Evolutionary conservation across 2,329 filamentous ascomycete genomes (phyloP).

Genomic region (Alternaria panax): DNA sequence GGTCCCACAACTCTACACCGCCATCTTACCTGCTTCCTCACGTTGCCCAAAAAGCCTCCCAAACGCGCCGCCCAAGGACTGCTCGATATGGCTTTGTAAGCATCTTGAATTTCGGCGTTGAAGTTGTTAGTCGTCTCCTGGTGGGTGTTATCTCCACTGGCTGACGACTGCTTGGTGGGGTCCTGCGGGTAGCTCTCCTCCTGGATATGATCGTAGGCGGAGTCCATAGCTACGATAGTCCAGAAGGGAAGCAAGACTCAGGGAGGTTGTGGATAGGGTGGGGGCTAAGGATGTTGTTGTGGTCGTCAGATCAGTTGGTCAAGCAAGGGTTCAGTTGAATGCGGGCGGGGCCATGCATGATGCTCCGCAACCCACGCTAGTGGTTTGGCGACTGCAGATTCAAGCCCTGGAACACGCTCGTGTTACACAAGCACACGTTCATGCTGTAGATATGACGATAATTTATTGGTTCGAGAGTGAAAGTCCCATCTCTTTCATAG

Average conservation of each 20-base stretch:
- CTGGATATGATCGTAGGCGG: slow-evolving; percentile 95
- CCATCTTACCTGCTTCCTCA: slow-evolving; percentile 82
- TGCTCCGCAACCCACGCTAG: slow-evolving; percentile 26
- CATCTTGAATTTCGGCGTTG: slow-evolving; percentile 90
- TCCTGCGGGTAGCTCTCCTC: slow-evolving; percentile 72
- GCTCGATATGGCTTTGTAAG: slow-evolving; percentile 89
- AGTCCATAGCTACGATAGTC: slow-evolving; percentile 71
- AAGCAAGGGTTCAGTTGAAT: slow-evolving; percentile 18
- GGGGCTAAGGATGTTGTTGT: slow-evolving; percentile 17
- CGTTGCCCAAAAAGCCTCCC: slow-evolving; percentile 86
- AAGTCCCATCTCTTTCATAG: neutral
- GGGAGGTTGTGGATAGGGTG: slow-evolving; percentile 4
- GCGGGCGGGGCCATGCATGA: slow-evolving; percentile 16
- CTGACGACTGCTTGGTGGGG: slow-evolving; percentile 57
- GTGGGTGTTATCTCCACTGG: slow-evolving; percentile 53
- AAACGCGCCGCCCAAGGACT: slow-evolving; percentile 91
- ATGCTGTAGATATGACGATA: neutral
- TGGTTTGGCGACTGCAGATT: slow-evolving; percentile 16
- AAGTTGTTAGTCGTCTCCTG: slow-evolving; percentile 61
- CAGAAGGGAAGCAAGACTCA: slow-evolving; percentile 6
- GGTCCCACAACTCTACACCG: neutral
- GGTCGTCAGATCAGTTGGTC: slow-evolving; percentile 14
- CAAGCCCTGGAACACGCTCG: slow-evolving; percentile 14
- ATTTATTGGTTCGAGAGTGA: neutral
- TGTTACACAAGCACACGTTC: slow-evolving; percentile 5